These are phyloP conservation scores for Leccinum cinnamomeum DNA, from an alignment of 1,284 basidiomycete genomes.

Conservation along the genomic window DNA sequence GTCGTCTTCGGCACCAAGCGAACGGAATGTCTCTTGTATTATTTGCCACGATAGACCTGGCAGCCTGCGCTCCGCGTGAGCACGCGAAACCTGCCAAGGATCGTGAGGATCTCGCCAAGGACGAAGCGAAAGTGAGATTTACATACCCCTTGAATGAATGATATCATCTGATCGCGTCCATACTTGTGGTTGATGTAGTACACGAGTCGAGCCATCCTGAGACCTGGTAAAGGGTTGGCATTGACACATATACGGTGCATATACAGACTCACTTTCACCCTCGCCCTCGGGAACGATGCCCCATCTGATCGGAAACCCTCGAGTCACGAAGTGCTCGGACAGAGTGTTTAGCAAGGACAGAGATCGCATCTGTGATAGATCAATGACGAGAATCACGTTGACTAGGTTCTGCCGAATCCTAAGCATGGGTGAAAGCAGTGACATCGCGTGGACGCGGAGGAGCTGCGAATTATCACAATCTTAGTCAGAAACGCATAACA, in stretches of 20 bases:
- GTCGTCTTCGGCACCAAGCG: conserved; percentile 32
- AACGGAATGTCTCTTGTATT: conserved; percentile 45
- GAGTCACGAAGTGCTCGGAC: conserved; percentile 67
- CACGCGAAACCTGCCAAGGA: conserved; percentile 38
- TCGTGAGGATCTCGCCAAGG: background rate
- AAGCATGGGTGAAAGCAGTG: conserved; percentile 75
- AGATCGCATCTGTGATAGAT: conserved; percentile 64
- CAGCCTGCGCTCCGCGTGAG: conserved; percentile 35
- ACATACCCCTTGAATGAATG: conserved; percentile 59
- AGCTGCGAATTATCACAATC: conserved; percentile 45
- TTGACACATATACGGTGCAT: background rate
- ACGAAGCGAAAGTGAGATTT: background rate
- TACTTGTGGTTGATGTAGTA: conserved; percentile 65
- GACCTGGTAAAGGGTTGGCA: conserved; percentile 42
- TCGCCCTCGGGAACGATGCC: conserved; percentile 78
- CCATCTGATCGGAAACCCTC: conserved; percentile 76
- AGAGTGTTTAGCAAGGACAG: conserved; percentile 64
- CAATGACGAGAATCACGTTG: conserved; percentile 79
- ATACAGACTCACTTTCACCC: conserved; percentile 48
- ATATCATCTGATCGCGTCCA: conserved; percentile 62
- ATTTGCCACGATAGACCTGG: conserved; percentile 46
- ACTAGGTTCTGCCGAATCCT: conserved; percentile 66
- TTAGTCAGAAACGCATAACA: conserved; percentile 2
- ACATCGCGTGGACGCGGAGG: conserved; percentile 72
- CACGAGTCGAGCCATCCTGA: conserved; percentile 71